phyloP scores from a whole-genome alignment of 768 basidiomycete genomes.

The Chalciporus piperatus region DNA sequence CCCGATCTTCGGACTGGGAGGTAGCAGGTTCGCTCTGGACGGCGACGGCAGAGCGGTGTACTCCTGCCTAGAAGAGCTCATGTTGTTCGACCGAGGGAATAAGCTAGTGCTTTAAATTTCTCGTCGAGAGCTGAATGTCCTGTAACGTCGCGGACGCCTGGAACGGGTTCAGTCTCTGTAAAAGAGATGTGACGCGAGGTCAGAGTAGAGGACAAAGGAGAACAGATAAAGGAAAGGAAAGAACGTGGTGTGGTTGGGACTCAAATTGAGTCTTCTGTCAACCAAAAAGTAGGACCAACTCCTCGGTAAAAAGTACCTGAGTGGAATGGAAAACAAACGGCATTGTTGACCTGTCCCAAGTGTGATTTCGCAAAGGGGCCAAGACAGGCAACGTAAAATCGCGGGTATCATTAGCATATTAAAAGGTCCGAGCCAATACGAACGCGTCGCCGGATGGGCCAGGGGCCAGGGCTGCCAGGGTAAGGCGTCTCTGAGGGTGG shows the following conservation, averaged over 20 bases:
- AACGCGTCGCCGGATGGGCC: neutral
- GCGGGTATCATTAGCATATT: neutral
- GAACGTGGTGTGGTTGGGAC: conserved; percentile 21
- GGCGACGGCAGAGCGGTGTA: conserved; percentile 28
- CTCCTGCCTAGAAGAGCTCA: conserved; percentile 29
- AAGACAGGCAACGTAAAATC: conserved; percentile 12
- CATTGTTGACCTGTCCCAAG: neutral
- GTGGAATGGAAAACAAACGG: conserved; percentile 1
- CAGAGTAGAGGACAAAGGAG: neutral
- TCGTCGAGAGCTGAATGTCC: neutral
- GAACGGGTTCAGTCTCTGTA: neutral
- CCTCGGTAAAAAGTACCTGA: neutral
- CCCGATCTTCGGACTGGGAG: conserved; percentile 12
- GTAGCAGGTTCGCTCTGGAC: conserved; percentile 22
- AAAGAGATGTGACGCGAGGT: neutral
- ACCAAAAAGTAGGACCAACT: neutral
- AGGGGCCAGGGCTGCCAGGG: too few relatives aligned
- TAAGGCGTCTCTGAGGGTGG: too few relatives aligned
- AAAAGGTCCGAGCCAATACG: neutral
- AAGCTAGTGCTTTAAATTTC: neutral
- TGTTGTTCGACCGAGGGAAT: conserved; percentile 6
- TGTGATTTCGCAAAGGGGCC: conserved; percentile 3
- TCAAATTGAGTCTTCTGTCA: neutral
- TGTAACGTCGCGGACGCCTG: neutral
- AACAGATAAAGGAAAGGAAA: conserved; percentile 9